phyloP scores from a whole-genome alignment of 208 protist genomes.

The Acanthamoeba royreba region DNA sequence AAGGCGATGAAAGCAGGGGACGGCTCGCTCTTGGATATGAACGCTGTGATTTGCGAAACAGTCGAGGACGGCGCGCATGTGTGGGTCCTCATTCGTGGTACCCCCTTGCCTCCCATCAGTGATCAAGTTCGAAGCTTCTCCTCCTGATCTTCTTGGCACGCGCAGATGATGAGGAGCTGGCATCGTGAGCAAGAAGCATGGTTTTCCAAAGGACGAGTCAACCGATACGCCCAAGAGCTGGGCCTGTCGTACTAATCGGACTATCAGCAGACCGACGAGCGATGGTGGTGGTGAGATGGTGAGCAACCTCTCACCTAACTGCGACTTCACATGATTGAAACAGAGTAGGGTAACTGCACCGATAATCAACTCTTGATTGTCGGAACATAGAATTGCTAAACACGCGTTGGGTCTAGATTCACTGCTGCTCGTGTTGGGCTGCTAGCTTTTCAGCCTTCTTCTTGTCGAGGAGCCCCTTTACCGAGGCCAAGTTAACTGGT shows the following conservation, averaged over 20 bases:
- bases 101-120: background rate
- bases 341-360: too few species aligned
- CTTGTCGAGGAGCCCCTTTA: background rate
- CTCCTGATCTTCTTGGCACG: background rate
- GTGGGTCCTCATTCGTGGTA: background rate
- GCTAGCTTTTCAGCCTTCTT: background rate
- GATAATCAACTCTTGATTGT: background rate
- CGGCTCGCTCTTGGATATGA: background rate
- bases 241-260: too few species aligned
- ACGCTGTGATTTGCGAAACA: background rate
- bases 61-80: background rate
- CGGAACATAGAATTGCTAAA: background rate
- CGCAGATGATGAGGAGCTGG: background rate
- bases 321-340: too few species aligned
- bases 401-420: background rate
- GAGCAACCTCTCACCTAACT: too few species aligned
- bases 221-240: too few species aligned
- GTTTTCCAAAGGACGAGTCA: too few species aligned
- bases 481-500: background rate
- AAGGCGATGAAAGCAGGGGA: background rate
- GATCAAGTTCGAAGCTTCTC: background rate
- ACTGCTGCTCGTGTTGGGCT: background rate
- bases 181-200: too few species aligned
- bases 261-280: too few species aligned
- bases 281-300: too few species aligned